Percentiles rank a stretch among this genome's conserved stretches.
These are phyloP conservation scores for Wickerhamomyces pijperi DNA, from an alignment of 805 yeast species.

Conservation along the genomic window DNA sequence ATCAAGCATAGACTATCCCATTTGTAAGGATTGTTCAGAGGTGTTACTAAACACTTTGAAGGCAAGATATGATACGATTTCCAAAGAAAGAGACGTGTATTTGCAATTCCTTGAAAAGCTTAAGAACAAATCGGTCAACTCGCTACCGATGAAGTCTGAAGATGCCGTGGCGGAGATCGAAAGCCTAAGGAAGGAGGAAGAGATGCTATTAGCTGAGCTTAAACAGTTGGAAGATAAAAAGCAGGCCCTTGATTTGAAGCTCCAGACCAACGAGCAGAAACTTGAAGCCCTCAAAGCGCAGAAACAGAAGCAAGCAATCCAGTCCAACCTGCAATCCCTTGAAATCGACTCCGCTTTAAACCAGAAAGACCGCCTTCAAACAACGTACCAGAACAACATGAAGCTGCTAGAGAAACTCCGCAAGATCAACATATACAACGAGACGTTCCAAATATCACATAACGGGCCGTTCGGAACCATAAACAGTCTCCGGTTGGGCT, in stretches of 20 bases:
- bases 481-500: conserved; percentile 76
- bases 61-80: conserved; percentile 57
- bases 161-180: conserved; percentile 15
- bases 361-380: conserved; percentile 52
- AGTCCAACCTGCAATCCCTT: conserved; percentile 45
- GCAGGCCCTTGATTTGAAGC: conserved; percentile 13
- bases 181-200: conserved; percentile 26
- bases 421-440: conserved; percentile 71
- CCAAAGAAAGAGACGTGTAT: conserved; percentile 72
- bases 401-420: conserved; percentile 62
- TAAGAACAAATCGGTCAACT: conserved; percentile 40
- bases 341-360: conserved; percentile 38
- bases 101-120: conserved; percentile 61
- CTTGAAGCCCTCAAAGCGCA: conserved; percentile 33
- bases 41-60: conserved; percentile 53
- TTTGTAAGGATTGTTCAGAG: conserved; percentile 79
- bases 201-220: conserved; percentile 34
- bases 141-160: conserved; percentile 13
- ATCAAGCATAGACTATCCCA: conserved; percentile 74
- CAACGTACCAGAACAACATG: conserved; percentile 49
- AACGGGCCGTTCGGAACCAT: conserved; percentile 82
- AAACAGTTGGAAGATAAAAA: conserved; percentile 31
- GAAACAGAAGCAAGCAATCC: conserved; percentile 33
- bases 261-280: conserved; percentile 31
- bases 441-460: conserved; percentile 72